phyloP scores from a whole-genome alignment of 2,329 filamentous ascomycete genomes.

The Blastomyces gilchristii region DNA sequence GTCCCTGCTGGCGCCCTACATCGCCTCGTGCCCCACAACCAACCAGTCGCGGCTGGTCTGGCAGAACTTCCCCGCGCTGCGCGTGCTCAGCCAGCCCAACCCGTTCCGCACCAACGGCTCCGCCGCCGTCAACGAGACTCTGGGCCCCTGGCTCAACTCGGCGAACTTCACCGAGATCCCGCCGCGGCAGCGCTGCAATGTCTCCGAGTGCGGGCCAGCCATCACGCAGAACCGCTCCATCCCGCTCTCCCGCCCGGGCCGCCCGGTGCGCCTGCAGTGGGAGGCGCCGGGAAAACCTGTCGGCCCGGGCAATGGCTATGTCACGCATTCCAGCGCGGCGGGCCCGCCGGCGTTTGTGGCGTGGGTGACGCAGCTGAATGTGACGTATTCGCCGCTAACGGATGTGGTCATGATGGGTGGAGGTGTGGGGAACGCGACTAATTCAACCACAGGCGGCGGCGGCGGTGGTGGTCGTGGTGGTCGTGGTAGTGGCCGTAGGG shows the following conservation, averaged over 20 bases:
- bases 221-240: constrained; percentile 59
- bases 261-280: constrained; percentile 61
- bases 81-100: constrained; percentile 67
- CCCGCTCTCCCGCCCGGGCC: constrained; percentile 65
- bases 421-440: neutral
- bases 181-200: constrained; percentile 46
- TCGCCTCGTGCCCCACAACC: constrained; percentile 57
- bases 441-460: neutral
- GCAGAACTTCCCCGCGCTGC: constrained; percentile 71
- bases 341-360: constrained; percentile 55
- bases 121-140: constrained; percentile 53
- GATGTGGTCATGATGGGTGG: constrained; percentile 14
- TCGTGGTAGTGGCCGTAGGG: too few relatives aligned
- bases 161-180: constrained; percentile 31
- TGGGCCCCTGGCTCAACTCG: constrained; percentile 27
- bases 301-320: constrained; percentile 74
- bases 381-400: constrained; percentile 57
- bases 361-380: constrained; percentile 68
- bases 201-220: constrained; percentile 52
- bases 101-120: constrained; percentile 56
- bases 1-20: constrained; percentile 72
- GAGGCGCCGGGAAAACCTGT: constrained; percentile 57
- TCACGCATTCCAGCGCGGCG: constrained; percentile 50
- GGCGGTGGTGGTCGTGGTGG: neutral
- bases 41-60: constrained; percentile 66